Percentiles rank a stretch among this genome's conserved stretches.
These are phyloP conservation scores for Colletotrichum trifolii DNA, from an alignment of 2,329 filamentous ascomycete species.

Conservation along the genomic window DNA sequence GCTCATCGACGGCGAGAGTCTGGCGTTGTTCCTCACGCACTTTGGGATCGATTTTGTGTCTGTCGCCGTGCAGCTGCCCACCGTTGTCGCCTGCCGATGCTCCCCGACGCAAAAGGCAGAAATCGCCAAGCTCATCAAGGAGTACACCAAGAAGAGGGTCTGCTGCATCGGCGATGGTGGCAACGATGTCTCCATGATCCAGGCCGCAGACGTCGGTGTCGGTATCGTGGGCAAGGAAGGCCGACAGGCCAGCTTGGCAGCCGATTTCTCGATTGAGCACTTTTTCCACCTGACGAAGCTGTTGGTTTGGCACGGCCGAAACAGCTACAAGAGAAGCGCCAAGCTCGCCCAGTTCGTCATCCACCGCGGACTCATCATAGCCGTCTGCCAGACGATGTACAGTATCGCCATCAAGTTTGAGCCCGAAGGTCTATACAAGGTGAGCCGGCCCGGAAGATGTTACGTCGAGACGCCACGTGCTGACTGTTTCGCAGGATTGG, in stretches of 20 bases:
- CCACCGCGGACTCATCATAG: slow-evolving; percentile 94
- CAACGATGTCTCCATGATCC: slow-evolving; percentile 99
- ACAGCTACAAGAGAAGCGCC: slow-evolving; percentile 94
- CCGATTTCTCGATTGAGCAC: slow-evolving; percentile 96
- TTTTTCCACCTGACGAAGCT: slow-evolving; percentile 96
- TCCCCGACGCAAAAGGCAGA: slow-evolving; percentile 98
- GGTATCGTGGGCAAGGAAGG: slow-evolving; percentile 99
- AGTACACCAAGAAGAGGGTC: slow-evolving; percentile 92
- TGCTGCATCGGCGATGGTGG: slow-evolving; percentile 98
- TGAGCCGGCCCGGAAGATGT: slow-evolving; percentile 42
- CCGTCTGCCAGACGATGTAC: slow-evolving; percentile 96
- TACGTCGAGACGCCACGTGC: slow-evolving; percentile 4
- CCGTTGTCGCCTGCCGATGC: slow-evolving; percentile 95
- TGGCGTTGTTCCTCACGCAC: slow-evolving; percentile 84
- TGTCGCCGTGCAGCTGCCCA: slow-evolving; percentile 85
- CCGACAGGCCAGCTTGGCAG: slow-evolving; percentile 91
- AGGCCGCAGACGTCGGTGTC: slow-evolving; percentile 96
- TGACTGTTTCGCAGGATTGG: slow-evolving; percentile 74
- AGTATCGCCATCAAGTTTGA: slow-evolving; percentile 93
- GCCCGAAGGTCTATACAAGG: slow-evolving; percentile 91
- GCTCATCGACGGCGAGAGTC: slow-evolving; percentile 92
- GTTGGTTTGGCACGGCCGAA: slow-evolving; percentile 98
- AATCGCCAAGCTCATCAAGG: slow-evolving; percentile 88
- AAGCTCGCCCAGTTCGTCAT: slow-evolving; percentile 99
- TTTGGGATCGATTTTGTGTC: slow-evolving; percentile 89